Evolutionary conservation across 768 basidiomycete genomes (phyloP).

Genomic region (Mycena galericulata): DNA sequence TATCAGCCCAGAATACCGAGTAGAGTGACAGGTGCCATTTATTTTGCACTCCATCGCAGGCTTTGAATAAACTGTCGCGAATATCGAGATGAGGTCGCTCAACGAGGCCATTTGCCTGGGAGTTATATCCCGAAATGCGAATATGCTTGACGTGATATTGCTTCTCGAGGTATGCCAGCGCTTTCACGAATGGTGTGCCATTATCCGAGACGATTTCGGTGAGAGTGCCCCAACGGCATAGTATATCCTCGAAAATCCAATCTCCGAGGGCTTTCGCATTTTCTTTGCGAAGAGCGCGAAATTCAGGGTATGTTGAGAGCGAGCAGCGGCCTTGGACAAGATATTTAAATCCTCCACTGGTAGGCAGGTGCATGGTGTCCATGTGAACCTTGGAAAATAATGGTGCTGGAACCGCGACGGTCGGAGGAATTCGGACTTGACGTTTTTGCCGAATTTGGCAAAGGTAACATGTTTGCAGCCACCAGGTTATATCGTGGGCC

Average conservation of each 20-base stretch:
- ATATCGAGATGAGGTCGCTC: slow-evolving; percentile 27
- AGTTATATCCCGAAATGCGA: not conserved
- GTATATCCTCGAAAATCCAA: slow-evolving; percentile 39
- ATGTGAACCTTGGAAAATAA: slow-evolving; percentile 8
- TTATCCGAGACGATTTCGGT: slow-evolving; percentile 37
- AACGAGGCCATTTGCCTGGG: not conserved
- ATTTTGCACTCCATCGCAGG: slow-evolving; percentile 16
- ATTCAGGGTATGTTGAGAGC: not conserved
- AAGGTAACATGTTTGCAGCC: slow-evolving; percentile 29
- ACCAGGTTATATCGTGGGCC: slow-evolving; percentile 34
- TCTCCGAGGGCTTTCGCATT: not conserved
- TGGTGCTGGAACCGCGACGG: slow-evolving; percentile 16
- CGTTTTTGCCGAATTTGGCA: slow-evolving; percentile 41
- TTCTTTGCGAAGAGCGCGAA: not conserved
- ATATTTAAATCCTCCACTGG: not conserved
- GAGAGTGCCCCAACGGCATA: slow-evolving; percentile 31
- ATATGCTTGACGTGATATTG: slow-evolving; percentile 17
- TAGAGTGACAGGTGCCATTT: slow-evolving; percentile 24
- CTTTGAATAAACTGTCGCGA: slow-evolving; percentile 30
- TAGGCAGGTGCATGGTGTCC: slow-evolving; percentile 38
- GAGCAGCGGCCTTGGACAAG: slow-evolving; percentile 21
- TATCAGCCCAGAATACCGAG: slow-evolving; percentile 39
- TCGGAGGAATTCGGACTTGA: slow-evolving; percentile 34
- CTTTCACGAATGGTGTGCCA: slow-evolving; percentile 23
- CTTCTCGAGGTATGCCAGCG: slow-evolving; percentile 2